Base-by-base conservation (phyloP, 495 filamentous ascomycete genomes). In the Neurospora intermedia region DNA sequence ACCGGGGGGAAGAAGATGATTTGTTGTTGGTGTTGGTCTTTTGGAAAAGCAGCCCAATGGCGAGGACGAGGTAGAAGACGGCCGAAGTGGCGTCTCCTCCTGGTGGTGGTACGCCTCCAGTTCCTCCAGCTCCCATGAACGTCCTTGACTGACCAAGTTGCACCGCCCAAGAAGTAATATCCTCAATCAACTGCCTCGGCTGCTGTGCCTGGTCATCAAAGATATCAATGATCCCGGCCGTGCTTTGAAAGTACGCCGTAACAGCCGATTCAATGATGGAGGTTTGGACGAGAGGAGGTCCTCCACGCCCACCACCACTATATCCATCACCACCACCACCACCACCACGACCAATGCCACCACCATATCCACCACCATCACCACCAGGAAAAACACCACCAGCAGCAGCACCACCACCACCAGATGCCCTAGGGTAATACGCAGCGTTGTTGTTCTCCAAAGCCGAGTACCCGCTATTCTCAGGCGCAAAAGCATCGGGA, bases 401-500 rank as follows among this genome's bases (percentile, higher is more conserved):
- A 6, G 6, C 27, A 31, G 27, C 27, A 27, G 6, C 27, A 31
- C 2, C 27, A 27, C 13, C 54, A 6, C 2, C 23, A 62, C 23
- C 48, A 31, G 54, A 54, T 54, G 46, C 11, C 54, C 54, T 62
- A 62, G 23, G 69, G 4, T 72, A 69, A 23, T 77, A 69, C 18
- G 78, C 76, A 43, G 75, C 72, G 6, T 38, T 38, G 62, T 73
- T 75, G 73, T 84, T 85, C 74, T 92, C 90, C n/a, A 89, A 79
- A 80, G 91, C 89, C 3, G 88, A 89, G 76, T 91, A 88, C 16
- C 89, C 86, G 35, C 86, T 86, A 10, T 87, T 90, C 74, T 91
- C 89, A 38, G 89, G 86, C 3, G 89, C 88, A 59, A 92, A 91
- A 16, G 87, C 85, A 48, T 88, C 87, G 3, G 86, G 82, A 27